Base-by-base conservation (phyloP, 495 filamentous ascomycete genomes). In the Staphylotrichum tortipilum region DNA sequence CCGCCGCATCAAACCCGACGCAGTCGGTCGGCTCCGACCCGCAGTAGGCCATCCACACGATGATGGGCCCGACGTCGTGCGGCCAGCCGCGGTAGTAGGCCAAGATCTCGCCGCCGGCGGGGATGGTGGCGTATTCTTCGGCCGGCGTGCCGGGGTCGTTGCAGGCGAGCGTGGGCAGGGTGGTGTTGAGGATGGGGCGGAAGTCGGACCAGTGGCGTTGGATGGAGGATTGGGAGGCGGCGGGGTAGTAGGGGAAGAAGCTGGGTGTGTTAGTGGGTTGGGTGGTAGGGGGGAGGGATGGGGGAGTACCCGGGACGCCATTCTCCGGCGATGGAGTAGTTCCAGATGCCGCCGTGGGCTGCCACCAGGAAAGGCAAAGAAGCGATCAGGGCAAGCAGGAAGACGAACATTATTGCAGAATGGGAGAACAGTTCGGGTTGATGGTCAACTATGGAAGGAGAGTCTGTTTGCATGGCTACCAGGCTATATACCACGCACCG, bases 41-140 rank as follows among this genome's bases (percentile, higher is more conserved):
- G 41, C 41, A 44, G 41, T 44, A 44, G 1, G 41, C 41, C 15
- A 44, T 31, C 41, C 41, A 44, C 26, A 44, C 41, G 3, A 44
- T 12, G 15, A 44, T 15, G 26, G 41, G 7, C 2, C 41, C 41
- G n/a, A 44, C 31, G 12, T 44, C 41, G 26, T 44, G 41, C 7
- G 41, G 41, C 41, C 41, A 44, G 7, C 41, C 41, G 1, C 4
- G 7, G 41, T 30, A 44, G 41, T 44, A 44, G 7, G 26, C 41
- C 9, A 18, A 3, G 28, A 44, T 31, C 7, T 19, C 8, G 26
- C 15, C 41, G 26, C 41, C 41, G 1, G 41, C 28, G 10, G 8
- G 15, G 18, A 44, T 8, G 4, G 41, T 44, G 1, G 41, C 28
- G 28, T 30, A 44, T 11, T 44, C 41, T n/a, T 44, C 41, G 17